Conservation (phyloP, 2,329 filamentous ascomycete genomes). For the Fusarium bactridioides region DNA sequence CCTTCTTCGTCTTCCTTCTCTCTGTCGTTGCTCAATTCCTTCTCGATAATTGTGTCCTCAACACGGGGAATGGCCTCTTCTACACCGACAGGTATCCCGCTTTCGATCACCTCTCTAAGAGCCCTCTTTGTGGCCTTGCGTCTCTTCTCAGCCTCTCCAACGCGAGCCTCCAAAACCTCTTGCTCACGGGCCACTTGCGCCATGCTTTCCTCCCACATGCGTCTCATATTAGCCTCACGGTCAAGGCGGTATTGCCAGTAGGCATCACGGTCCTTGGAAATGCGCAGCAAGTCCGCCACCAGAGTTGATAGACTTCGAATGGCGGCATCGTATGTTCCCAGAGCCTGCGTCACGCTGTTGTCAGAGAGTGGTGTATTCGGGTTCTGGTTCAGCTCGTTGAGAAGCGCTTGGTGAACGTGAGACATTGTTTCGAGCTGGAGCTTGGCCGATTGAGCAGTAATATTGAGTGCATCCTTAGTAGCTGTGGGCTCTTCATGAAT, state of each 20-base stretch:
- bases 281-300: slow-evolving; percentile 86
- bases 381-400: slow-evolving; percentile 71
- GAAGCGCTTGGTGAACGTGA: slow-evolving; percentile 83
- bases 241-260: slow-evolving; percentile 98
- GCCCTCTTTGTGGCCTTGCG: slow-evolving; percentile 88
- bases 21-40: slow-evolving; percentile 39
- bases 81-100: slow-evolving; percentile 46
- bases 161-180: slow-evolving; percentile 85
- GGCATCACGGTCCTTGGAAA: slow-evolving; percentile 90
- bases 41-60: slow-evolving; percentile 44
- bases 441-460: slow-evolving; percentile 93
- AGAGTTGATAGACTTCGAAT: slow-evolving; percentile 87
- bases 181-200: slow-evolving; percentile 94
- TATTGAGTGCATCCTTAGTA: slow-evolving; percentile 94
- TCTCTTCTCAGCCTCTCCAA: slow-evolving; percentile 91
- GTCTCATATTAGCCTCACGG: slow-evolving; percentile 87
- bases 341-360: slow-evolving; percentile 75
- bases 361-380: slow-evolving; percentile 79
- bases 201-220: slow-evolving; percentile 99
- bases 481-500: slow-evolving; percentile 75
- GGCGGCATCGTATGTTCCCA: slow-evolving; percentile 87
- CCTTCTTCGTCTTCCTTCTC: slow-evolving; percentile 31
- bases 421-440: slow-evolving; percentile 91
- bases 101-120: slow-evolving; percentile 82
- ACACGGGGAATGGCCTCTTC: slow-evolving; percentile 41